Evolutionary conservation across 768 basidiomycete species (phyloP), one percentile per base, ranked within the genome.

Genomic region (Pulveroboletus frians): DNA sequence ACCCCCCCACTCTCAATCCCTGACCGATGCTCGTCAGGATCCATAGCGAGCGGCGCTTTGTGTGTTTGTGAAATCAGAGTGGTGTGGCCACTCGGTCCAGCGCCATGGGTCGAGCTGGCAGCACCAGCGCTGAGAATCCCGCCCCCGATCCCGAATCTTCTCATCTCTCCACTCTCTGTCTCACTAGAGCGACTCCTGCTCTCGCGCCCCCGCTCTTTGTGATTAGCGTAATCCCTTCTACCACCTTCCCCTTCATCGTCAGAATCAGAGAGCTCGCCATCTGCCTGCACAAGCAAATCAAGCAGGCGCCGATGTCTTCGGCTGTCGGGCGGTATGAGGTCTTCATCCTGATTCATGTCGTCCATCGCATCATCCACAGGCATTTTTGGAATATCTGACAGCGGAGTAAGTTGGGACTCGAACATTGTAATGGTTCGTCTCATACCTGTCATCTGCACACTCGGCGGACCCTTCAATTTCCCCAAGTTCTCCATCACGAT

Each of bases 171-270:
- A 31, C 65, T 71, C 27, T 76, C 78, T 17, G 69, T 71, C 37
- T 70, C 74, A 52, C 71, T 75, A 9, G 71, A 68, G 45, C 62
- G 60, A 50, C 69, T 71, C 37, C 70, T 65, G 47, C 75, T 78
- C 41, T 61, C 64, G 34, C 63, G 66, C 42, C 79, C 80, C 20
- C 71, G 72, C 30, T 81, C 76, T 23, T 75, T 74, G 64, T 86
- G 80, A 32, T 72, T 71, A 9, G 77, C 71, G 50, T 84, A 83
- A 57, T 92, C 77, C 50, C 84, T 75, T 47, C 93, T 78, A 1
- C 84, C 89, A 39, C 90, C 93, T 58, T 88, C 87, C 15, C 92
- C 94, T 69, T 99, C 96, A 64, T 99, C 96, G 55, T 99, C 96
- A 2, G 96, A 98, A 66, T 99, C 96, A 7, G 92, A 96, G 11